Conservation (phyloP, 108 stramenopile species). For the Licmophora abbreviata region DNA sequence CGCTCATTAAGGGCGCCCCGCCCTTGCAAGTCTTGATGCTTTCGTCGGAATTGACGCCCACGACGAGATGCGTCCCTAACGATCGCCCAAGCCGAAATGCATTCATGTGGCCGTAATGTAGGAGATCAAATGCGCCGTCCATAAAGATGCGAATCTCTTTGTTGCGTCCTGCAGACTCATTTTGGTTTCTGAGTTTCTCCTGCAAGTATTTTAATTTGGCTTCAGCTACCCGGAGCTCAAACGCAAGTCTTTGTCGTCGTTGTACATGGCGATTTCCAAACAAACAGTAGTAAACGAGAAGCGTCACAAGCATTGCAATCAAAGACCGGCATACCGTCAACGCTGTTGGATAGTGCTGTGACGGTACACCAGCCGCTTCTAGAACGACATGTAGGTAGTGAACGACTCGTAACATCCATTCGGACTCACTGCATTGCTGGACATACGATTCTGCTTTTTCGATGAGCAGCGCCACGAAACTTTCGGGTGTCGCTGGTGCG, state of each 20-base stretch:
- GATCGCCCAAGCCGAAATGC: constrained; percentile 95
- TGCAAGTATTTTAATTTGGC: constrained; percentile 47
- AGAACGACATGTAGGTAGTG: background rate
- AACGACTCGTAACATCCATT: background rate
- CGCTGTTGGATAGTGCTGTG: background rate
- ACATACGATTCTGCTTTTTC: constrained; percentile 1
- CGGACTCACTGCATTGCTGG: background rate
- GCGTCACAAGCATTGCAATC: constrained; percentile 29
- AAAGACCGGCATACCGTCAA: constrained; percentile 5
- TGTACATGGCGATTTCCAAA: constrained; percentile 56
- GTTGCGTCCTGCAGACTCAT: constrained; percentile 4
- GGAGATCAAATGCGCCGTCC: constrained; percentile 97
- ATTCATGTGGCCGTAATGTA: constrained; percentile 99
- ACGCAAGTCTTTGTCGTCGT: constrained; percentile 31
- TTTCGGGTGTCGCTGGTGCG: no score
- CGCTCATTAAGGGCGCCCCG: constrained; percentile 87
- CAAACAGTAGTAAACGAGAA: constrained; percentile 41
- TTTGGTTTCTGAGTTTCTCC: constrained; percentile 37
- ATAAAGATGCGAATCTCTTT: constrained; percentile 89
- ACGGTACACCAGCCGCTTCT: background rate
- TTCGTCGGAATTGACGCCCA: constrained; percentile 95
- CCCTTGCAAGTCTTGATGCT: constrained; percentile 93
- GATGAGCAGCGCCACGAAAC: background rate
- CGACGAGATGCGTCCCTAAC: constrained; percentile 92
- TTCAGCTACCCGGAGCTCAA: constrained; percentile 52